Evolutionary conservation across 805 yeast genomes (phyloP).

Genomic region (Helenozyma baotianmanensis): DNA sequence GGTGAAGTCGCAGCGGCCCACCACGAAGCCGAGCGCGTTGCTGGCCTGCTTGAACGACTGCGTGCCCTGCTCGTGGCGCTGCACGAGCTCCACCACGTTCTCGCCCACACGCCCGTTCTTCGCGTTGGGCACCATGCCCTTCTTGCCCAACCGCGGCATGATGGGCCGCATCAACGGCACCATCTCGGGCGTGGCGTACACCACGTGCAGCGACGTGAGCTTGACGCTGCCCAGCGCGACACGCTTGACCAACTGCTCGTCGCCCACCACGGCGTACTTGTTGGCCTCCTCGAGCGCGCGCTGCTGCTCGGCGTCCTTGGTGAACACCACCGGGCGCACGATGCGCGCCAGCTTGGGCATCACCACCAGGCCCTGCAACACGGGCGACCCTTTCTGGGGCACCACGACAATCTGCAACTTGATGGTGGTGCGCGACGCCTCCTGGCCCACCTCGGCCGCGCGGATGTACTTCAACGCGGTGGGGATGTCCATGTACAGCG

Average conservation of each 20-base stretch:
- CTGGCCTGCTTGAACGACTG: conserved; percentile 75
- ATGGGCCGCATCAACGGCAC: conserved; percentile 55
- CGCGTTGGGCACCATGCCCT: conserved; percentile 80
- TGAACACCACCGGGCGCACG: conserved; percentile 64
- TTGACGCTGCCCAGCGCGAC: conserved; percentile 49
- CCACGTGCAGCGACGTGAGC: conserved; percentile 57
- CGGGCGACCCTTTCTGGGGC: conserved; percentile 73
- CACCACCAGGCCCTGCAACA: conserved; percentile 63
- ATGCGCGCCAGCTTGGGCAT: conserved; percentile 71
- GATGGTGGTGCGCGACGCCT: conserved; percentile 65
- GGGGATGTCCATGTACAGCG: conserved; percentile 67
- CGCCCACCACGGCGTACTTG: conserved; percentile 59
- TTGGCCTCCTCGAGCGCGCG: conserved; percentile 54
- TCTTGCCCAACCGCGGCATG: conserved; percentile 84
- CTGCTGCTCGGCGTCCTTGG: conserved; percentile 49
- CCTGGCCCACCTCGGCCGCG: conserved; percentile 88
- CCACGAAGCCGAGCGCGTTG: conserved; percentile 55
- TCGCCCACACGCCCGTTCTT: conserved; percentile 82
- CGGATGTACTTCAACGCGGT: conserved; percentile 73
- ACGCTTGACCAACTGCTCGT: conserved; percentile 59
- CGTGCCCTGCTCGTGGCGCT: conserved; percentile 52
- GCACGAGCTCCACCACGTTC: conserved; percentile 53
- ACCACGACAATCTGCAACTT: conserved; percentile 56
- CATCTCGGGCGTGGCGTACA: conserved; percentile 83
- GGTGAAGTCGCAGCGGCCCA: conserved; percentile 73